Conservation (phyloP, 192 early-diverging fungal genomes). For the Geranomyces variabilis region DNA sequence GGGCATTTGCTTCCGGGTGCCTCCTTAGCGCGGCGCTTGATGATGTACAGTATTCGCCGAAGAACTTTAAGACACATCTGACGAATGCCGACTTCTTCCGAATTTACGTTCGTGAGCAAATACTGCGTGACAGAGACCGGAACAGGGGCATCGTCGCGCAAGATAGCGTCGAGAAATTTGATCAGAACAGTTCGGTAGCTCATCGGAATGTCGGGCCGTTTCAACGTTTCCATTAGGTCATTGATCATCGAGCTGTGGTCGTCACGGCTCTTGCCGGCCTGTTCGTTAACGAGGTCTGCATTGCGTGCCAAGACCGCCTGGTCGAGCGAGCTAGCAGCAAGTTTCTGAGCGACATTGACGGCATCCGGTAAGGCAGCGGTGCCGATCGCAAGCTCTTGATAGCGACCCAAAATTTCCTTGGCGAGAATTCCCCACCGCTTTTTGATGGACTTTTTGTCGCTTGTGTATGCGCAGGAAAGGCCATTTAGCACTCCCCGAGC, state of each 20-base stretch:
- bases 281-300: not conserved
- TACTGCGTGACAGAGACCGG: constrained; percentile 61
- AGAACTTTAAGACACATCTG: constrained; percentile 66
- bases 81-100: constrained; percentile 75
- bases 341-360: not conserved
- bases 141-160: constrained; percentile 63
- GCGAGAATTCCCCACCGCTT: not conserved
- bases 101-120: constrained; percentile 62
- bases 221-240: constrained; percentile 63
- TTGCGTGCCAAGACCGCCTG: constrained; percentile 1
- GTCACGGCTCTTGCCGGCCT: not conserved
- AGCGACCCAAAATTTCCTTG: constrained; percentile 26
- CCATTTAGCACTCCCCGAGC: not conserved
- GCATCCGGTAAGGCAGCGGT: not conserved
- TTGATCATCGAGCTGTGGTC: constrained; percentile 15
- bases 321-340: not conserved
- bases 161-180: constrained; percentile 76
- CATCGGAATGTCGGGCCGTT: constrained; percentile 74
- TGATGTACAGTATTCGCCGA: constrained; percentile 62
- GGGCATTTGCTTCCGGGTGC: constrained; percentile 20
- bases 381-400: constrained; percentile 17
- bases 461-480: constrained; percentile 1
- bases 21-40: constrained; percentile 67
- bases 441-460: constrained; percentile 19
- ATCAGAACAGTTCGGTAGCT: constrained; percentile 79